Evolutionary conservation across 768 basidiomycete genomes (phyloP), one percentile per base, ranked within the genome.

Genomic region (Psilocybe tampanensis): DNA sequence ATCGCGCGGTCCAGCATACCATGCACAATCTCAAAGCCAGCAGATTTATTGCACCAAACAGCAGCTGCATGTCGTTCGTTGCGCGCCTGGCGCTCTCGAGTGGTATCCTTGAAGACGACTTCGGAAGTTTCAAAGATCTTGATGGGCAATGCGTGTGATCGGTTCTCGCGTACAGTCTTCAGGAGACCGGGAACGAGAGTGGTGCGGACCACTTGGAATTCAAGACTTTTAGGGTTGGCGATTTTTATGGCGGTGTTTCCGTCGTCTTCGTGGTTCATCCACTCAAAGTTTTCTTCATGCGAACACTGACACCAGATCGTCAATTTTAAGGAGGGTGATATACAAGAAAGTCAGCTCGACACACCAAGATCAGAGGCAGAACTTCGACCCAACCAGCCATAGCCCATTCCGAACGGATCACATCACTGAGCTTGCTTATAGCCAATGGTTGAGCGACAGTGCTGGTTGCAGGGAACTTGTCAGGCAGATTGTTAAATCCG

Each of bases 171-270:
- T 44, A 97, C 80, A 17, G 95, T 97, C 77, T 99, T 99, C 64
- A 99, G 86, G 44, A 99, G 85, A 49, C 97, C 97, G 13, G 96
- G 95, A 7, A 99, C 78, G 52, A 99, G 86, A 23, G 95, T 94
- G 1, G 97, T 98, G 60, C 97, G 91, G 43, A 98, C 94, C 56
- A 98, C 90, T 75, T 99, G 97, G 76, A 97, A 98, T 72, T 98
- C 97, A 62, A 94, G 83, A 21, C 97, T 94, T 76, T 97, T 98
- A 0, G 97, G 97, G 74, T 99, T 99, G 56, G 91, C 94, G 59
- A 98, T 93, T 65, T 90, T 90, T 60, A 98, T 86, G 1, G 90
- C 96, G 19, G 84, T 82, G 33, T 83, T 83, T 39, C 87, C 86
- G 61, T 92, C 89, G 72, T 98, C 96, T 26, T 76, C 67, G 57